Evolutionary conservation across 208 protist genomes (phyloP).

Genomic region (Paratrypanosoma confusum): DNA sequence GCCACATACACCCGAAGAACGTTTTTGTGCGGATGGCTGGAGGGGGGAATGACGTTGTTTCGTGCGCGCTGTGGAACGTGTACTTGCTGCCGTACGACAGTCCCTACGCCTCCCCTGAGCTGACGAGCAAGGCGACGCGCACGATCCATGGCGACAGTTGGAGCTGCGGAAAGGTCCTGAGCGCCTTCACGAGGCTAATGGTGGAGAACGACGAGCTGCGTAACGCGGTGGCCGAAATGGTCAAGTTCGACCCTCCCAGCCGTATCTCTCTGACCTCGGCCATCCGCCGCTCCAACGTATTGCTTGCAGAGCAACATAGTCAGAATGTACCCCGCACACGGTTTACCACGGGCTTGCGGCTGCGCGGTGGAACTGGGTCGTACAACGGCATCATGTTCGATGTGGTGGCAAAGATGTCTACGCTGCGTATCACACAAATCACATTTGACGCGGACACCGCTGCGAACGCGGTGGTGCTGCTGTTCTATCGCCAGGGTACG

Average conservation of each 20-base stretch:
- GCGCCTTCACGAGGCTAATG: constrained; percentile 13
- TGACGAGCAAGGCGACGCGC: constrained; percentile 25
- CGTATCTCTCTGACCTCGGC: too few relatives aligned
- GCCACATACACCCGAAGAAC: constrained; percentile 58
- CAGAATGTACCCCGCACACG: neutral
- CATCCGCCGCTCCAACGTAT: too few relatives aligned
- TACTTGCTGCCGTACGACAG: constrained; percentile 20
- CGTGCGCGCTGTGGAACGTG: constrained; percentile 54
- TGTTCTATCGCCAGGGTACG: constrained; percentile 58
- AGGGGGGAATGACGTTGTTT: constrained; percentile 15
- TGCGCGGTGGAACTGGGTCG: constrained; percentile 44
- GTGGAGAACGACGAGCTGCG: too few relatives aligned
- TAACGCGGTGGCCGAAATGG: too few relatives aligned
- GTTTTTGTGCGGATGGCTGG: constrained; percentile 48
- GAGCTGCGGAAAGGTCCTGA: constrained; percentile 38
- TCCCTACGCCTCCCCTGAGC: constrained; percentile 32
- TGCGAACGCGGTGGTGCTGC: constrained; percentile 33
- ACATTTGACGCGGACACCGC: constrained; percentile 76
- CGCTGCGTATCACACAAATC: constrained; percentile 53
- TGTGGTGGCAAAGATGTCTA: constrained; percentile 60
- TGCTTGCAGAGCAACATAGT: neutral
- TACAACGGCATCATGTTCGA: constrained; percentile 90
- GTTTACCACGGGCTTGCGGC: constrained; percentile 37
- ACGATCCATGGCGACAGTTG: constrained; percentile 45
- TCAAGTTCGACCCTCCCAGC: too few relatives aligned